phyloP scores from a whole-genome alignment of 2,329 filamentous ascomycete genomes.

The Trichoderma koningii region DNA sequence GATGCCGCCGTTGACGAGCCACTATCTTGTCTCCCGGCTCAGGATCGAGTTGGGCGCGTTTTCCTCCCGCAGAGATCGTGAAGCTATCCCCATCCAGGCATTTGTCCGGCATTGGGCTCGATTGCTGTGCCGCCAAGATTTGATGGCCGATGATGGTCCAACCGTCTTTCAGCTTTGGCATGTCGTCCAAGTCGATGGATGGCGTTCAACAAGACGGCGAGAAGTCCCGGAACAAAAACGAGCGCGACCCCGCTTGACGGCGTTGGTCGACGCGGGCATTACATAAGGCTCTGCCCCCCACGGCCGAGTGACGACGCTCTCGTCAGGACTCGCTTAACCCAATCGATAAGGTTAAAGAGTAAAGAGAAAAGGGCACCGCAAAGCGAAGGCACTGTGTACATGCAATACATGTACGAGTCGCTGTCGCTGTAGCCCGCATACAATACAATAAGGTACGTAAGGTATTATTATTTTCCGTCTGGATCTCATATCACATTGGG shows the following conservation, averaged over 20 bases:
- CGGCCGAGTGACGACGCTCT: not conserved
- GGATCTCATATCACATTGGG: no score
- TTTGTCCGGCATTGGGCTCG: slow-evolving; percentile 19
- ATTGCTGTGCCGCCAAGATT: slow-evolving; percentile 16
- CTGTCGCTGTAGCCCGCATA: not conserved
- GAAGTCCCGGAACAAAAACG: not conserved
- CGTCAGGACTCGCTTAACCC: not conserved
- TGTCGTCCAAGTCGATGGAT: not conserved
- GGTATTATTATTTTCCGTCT: no score
- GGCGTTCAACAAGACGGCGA: not conserved
- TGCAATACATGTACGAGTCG: not conserved
- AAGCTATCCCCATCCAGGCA: slow-evolving; percentile 19
- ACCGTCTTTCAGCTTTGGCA: not conserved
- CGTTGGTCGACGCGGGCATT: not conserved
- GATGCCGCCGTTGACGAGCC: slow-evolving; percentile 1
- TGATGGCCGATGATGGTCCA: slow-evolving; percentile 7
- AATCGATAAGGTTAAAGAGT: slow-evolving; percentile 8
- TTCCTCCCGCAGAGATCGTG: slow-evolving; percentile 9
- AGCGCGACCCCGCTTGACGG: not conserved
- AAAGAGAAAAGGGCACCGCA: not conserved
- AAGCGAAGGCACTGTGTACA: not conserved
- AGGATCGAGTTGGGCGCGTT: slow-evolving; percentile 1
- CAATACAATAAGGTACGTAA: not conserved
- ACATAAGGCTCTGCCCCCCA: not conserved
- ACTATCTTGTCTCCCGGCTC: not conserved